Percentiles rank a stretch among this genome's conserved stretches.
These are phyloP conservation scores for Athelia sp. DNA, from an alignment of 1,284 basidiomycete species.

Conservation along the genomic window DNA sequence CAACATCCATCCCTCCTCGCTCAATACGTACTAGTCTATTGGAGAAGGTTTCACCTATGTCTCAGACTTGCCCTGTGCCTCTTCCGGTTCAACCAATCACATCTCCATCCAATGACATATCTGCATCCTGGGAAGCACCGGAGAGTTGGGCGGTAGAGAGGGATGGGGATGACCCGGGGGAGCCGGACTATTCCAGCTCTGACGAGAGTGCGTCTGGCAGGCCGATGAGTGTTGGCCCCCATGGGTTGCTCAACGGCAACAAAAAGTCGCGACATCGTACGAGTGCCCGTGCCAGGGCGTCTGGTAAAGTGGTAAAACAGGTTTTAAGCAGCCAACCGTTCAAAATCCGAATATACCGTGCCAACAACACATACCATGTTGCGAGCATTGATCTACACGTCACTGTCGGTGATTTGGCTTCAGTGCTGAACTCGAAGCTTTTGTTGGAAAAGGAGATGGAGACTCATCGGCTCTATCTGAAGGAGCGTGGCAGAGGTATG, in stretches of 20 bases:
- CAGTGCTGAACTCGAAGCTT: slow-evolving; percentile 58
- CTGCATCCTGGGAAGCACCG: slow-evolving; percentile 40
- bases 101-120: neutral
- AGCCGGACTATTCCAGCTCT: slow-evolving; percentile 38
- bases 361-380: slow-evolving; percentile 72
- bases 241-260: neutral
- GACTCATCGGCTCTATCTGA: slow-evolving; percentile 75
- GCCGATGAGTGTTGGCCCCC: slow-evolving; percentile 7
- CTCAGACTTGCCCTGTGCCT: neutral
- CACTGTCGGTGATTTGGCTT: slow-evolving; percentile 69
- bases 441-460: slow-evolving; percentile 44
- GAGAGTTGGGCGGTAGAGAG: slow-evolving; percentile 58
- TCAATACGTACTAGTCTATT: slow-evolving; percentile 1
- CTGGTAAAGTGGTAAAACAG: slow-evolving; percentile 31
- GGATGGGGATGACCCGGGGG: slow-evolving; percentile 34
- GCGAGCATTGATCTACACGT: slow-evolving; percentile 61
- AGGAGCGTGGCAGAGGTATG: slow-evolving; percentile 80
- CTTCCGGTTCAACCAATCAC: neutral
- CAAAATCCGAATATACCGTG: slow-evolving; percentile 74
- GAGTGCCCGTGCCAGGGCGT: slow-evolving; percentile 14
- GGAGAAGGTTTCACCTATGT: neutral
- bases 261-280: slow-evolving; percentile 3
- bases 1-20: slow-evolving; percentile 29
- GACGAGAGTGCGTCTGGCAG: slow-evolving; percentile 33
- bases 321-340: slow-evolving; percentile 20